phyloP scores from a whole-genome alignment of 805 yeast genomes.

The Metschnikowia matae region DNA sequence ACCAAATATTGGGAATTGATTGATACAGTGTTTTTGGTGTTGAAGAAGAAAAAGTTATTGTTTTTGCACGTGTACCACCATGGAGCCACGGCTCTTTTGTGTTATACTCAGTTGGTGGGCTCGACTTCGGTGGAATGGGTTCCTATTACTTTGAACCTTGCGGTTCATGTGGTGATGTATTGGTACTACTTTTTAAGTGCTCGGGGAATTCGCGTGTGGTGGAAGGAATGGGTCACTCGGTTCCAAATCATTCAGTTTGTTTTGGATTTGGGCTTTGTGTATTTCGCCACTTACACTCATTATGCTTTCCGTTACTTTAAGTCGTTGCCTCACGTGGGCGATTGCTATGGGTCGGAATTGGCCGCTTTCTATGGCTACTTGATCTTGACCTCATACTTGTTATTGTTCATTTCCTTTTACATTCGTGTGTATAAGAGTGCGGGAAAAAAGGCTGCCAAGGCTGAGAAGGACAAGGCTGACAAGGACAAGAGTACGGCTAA shows the following conservation, averaged over 20 bases:
- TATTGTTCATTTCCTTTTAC: slow-evolving; percentile 90
- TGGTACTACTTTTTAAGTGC: slow-evolving; percentile 94
- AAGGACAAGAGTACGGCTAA: slow-evolving; percentile 4
- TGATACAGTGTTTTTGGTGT: slow-evolving; percentile 87
- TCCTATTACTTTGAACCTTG: slow-evolving; percentile 81
- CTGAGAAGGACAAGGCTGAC: slow-evolving; percentile 4
- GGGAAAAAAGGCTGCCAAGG: slow-evolving; percentile 22
- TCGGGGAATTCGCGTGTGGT: slow-evolving; percentile 93
- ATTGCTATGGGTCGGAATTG: slow-evolving; percentile 86
- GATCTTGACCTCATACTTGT: slow-evolving; percentile 82
- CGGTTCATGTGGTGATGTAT: slow-evolving; percentile 95
- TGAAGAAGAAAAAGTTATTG: slow-evolving; percentile 86
- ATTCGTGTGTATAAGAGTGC: slow-evolving; percentile 71
- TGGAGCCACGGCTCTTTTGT: slow-evolving; percentile 94
- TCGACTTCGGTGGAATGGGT: slow-evolving; percentile 93
- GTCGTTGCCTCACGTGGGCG: slow-evolving; percentile 65
- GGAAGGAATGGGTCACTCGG: slow-evolving; percentile 99
- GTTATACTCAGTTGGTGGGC: slow-evolving; percentile 91
- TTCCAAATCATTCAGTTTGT: slow-evolving; percentile 92
- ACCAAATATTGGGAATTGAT: slow-evolving; percentile 85
- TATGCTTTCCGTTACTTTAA: slow-evolving; percentile 67
- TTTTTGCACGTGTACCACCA: slow-evolving; percentile 96
- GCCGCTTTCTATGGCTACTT: slow-evolving; percentile 92
- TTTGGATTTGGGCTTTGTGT: slow-evolving; percentile 84
- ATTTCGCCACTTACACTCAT: slow-evolving; percentile 90